A percentile compares a stretch with the other conserved stretches of the same genome.
These are phyloP conservation scores for Emmonsiellopsis sp. DNA, from an alignment of 2,329 filamentous ascomycete species.

Conservation along the genomic window DNA sequence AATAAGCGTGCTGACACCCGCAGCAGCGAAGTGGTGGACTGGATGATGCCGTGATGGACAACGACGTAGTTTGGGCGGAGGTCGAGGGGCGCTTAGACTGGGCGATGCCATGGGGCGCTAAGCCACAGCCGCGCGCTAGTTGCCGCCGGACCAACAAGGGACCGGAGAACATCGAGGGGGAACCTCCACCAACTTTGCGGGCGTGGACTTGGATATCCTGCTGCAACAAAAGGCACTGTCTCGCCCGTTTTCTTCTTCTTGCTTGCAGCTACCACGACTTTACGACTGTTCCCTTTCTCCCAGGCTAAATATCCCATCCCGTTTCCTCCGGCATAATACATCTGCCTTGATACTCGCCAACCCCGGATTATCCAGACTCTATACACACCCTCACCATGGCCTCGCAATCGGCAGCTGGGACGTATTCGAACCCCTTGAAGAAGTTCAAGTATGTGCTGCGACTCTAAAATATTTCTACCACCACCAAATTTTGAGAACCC, in stretches of 20 bases:
- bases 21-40: not conserved
- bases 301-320: not conserved
- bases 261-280: slow-evolving; percentile 3
- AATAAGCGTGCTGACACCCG: slow-evolving; percentile 1
- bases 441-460: slow-evolving; percentile 79
- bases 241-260: not conserved
- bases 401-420: slow-evolving; percentile 60
- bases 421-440: slow-evolving; percentile 98
- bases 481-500: not conserved
- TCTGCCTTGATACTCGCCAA: not conserved
- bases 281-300: not conserved
- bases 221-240: not conserved
- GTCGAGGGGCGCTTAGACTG: too few relatives aligned
- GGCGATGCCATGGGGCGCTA: not conserved
- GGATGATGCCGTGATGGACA: too few relatives aligned
- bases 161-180: too few relatives aligned
- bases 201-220: not conserved
- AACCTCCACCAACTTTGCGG: too few relatives aligned
- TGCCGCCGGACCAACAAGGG: too few relatives aligned
- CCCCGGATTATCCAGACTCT: not conserved
- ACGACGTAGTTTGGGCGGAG: not conserved
- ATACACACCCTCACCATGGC: slow-evolving; percentile 52
- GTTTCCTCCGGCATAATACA: not conserved
- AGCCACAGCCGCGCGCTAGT: too few relatives aligned
- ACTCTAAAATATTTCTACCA: not conserved